Evolutionary conservation across 495 filamentous ascomycete species (phyloP).

Genomic region (Zalerion maritima): DNA sequence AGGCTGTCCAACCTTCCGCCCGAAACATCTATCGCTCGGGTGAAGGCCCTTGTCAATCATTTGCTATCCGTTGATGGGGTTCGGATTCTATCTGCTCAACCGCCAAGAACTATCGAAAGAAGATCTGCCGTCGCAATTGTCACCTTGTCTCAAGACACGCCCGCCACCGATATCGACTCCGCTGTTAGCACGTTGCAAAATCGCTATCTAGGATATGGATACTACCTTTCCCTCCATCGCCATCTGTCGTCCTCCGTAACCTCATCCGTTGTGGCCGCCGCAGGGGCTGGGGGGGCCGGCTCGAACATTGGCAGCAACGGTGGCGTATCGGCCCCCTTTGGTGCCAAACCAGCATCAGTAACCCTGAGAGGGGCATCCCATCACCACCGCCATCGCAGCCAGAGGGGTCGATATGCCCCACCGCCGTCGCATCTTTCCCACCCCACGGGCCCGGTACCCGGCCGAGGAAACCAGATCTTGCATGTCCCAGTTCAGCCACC

Average conservation of each 20-base stretch:
- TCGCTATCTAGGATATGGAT: slow-evolving; percentile 75
- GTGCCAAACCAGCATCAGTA: slow-evolving; percentile 63
- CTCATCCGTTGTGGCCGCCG: slow-evolving; percentile 35
- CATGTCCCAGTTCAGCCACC: slow-evolving; percentile 67
- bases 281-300: too few relatives aligned
- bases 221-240: slow-evolving; percentile 64
- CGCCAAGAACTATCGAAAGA: slow-evolving; percentile 44
- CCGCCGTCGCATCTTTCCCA: slow-evolving; percentile 57
- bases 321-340: slow-evolving; percentile 57
- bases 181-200: slow-evolving; percentile 68
- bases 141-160: slow-evolving; percentile 70
- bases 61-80: slow-evolving; percentile 63
- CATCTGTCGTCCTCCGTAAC: slow-evolving; percentile 76
- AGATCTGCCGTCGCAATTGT: slow-evolving; percentile 74
- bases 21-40: slow-evolving; percentile 51
- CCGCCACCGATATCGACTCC: slow-evolving; percentile 71
- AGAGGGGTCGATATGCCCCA: too few relatives aligned
- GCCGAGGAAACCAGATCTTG: slow-evolving; percentile 64
- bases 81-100: slow-evolving; percentile 44
- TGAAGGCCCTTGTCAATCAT: slow-evolving; percentile 58
- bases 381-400: too few relatives aligned
- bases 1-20: slow-evolving; percentile 49
- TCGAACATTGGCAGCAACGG: too few relatives aligned
- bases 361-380: too few relatives aligned
- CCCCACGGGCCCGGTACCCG: slow-evolving; percentile 61